These are phyloP conservation scores for Anisodus acutangulus DNA, from an alignment of 257 asterid species.

Conservation along the genomic window DNA sequence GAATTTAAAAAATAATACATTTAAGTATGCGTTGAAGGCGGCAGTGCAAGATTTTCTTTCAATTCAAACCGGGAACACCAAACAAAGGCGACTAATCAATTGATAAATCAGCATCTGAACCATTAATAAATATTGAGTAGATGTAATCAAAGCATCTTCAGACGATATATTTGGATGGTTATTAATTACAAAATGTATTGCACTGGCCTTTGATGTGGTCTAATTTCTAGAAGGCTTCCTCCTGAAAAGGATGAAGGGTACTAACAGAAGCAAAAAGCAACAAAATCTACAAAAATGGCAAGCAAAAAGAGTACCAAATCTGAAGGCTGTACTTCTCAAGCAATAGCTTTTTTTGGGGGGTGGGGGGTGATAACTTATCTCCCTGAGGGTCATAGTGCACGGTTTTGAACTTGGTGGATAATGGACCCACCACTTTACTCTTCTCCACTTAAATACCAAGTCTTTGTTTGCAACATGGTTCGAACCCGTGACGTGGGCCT, in stretches of 20 bases:
- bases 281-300: neutral
- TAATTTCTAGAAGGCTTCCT: neutral
- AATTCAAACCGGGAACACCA: constrained; percentile 18
- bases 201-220: constrained; percentile 4
- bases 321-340: neutral
- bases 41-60: neutral
- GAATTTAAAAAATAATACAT: constrained; percentile 31
- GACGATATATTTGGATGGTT: neutral
- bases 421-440: neutral
- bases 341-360: neutral
- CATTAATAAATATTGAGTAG: neutral
- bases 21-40: neutral
- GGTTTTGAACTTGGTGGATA: neutral
- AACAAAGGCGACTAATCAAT: neutral
- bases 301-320: neutral
- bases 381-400: neutral
- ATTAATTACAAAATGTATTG: neutral
- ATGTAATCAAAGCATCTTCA: neutral
- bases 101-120: constrained; percentile 8
- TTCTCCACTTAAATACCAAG: neutral
- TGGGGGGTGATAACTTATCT: neutral
- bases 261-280: constrained; percentile 17
- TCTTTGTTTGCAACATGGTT: neutral
- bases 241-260: neutral
- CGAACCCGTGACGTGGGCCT: neutral